Conservation (phyloP, 306 rosid species). For the Senna siamea region DNA sequence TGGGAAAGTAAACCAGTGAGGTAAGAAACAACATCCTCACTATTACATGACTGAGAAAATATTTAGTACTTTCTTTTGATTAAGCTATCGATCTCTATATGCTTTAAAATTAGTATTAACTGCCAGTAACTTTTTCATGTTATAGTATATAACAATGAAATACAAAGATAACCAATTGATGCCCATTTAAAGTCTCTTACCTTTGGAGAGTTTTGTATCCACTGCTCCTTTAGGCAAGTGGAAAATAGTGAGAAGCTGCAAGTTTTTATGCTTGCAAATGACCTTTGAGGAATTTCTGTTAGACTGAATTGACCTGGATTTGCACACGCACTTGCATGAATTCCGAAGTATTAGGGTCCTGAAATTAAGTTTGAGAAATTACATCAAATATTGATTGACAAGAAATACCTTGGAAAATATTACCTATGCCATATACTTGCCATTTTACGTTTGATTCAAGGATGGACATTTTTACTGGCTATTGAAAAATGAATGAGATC, state of each 20-base stretch:
- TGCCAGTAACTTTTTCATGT: not conserved
- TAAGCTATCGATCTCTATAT: not conserved
- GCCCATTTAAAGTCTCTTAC: not conserved
- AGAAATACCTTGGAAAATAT: not conserved
- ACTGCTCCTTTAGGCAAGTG: conserved; percentile 14
- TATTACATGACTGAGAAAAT: conserved; percentile 31
- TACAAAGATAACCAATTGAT: not conserved
- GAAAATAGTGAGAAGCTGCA: not conserved
- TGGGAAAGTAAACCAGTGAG: conserved; percentile 50
- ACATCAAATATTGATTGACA: not conserved
- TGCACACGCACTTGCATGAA: not conserved
- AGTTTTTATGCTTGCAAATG: not conserved
- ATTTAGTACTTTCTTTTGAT: conserved; percentile 1
- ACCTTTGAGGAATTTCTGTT: not conserved
- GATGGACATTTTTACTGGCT: not conserved
- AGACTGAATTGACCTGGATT: not conserved
- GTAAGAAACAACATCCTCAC: conserved; percentile 43
- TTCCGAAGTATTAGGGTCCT: not conserved
- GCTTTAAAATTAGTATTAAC: not conserved
- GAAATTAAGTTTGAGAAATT: not conserved
- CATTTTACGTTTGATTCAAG: not conserved
- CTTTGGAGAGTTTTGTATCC: not conserved
- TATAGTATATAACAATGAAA: not conserved
- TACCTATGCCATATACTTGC: not conserved
- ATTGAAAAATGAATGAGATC: not conserved